Percentiles rank a stretch among this genome's conserved stretches.
Evolutionary conservation across 495 filamentous ascomycete species (phyloP).

Genomic region (Penicillium flavigenum): DNA sequence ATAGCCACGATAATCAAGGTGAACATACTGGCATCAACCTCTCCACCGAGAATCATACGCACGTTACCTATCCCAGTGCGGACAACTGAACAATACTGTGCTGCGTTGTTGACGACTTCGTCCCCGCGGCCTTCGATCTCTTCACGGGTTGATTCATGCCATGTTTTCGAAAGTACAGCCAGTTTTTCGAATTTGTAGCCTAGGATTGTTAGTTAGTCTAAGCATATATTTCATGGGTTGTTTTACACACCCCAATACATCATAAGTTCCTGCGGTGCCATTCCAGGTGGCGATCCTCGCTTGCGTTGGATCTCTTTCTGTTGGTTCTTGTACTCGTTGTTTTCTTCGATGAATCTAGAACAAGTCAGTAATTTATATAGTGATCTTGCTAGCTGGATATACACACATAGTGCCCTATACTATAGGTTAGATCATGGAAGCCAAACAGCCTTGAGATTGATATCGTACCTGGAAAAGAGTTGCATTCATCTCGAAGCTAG

Average conservation of each 20-base stretch:
- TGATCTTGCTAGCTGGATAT: conserved; percentile 1
- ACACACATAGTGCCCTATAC: conserved; percentile 75
- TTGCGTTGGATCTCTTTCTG: conserved; percentile 51
- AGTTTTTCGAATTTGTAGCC: conserved; percentile 97
- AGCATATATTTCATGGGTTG: background rate
- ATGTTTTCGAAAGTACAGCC: conserved; percentile 67
- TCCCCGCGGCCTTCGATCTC: conserved; percentile 74
- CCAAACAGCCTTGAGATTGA: conserved; percentile 6
- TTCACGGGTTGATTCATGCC: conserved; percentile 66
- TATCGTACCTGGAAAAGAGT: conserved; percentile 77
- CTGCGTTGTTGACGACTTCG: conserved; percentile 75
- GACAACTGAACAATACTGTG: conserved; percentile 92
- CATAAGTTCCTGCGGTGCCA: conserved; percentile 63
- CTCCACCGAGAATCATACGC: conserved; percentile 78
- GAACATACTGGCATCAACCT: conserved; percentile 81
- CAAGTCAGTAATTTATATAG: conserved; percentile 11
- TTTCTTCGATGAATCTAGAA: conserved; percentile 87
- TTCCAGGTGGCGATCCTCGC: conserved; percentile 53
- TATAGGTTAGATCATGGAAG: conserved; percentile 16
- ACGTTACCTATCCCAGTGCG: conserved; percentile 76
- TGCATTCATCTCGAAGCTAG: conserved; percentile 93
- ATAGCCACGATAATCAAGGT: background rate
- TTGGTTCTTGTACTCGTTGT: conserved; percentile 64
- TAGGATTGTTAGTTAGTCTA: conserved; percentile 33
- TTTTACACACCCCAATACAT: conserved; percentile 56